phyloP scores from a whole-genome alignment of 257 asterid species.

The Scutellaria minor region DNA sequence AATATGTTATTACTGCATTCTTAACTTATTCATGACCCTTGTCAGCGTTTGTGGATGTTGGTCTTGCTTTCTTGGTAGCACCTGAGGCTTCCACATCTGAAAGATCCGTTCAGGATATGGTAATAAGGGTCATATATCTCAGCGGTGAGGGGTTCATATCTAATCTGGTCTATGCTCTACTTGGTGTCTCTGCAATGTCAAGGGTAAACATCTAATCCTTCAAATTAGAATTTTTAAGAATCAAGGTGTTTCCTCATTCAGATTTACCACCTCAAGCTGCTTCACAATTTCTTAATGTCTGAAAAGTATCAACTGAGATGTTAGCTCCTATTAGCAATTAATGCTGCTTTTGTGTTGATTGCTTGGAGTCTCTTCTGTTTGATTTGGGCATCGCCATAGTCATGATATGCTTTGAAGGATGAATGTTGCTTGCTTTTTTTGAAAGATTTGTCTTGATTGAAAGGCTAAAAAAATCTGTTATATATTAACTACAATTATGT shows the following conservation, averaged over 20 bases:
- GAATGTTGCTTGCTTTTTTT: neutral
- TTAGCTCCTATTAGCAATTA: neutral
- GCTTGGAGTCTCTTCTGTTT: neutral
- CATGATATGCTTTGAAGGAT: neutral
- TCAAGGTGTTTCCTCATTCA: constrained; percentile 18
- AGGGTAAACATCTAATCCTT: constrained; percentile 64
- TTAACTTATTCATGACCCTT: constrained; percentile 35
- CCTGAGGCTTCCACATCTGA: constrained; percentile 55
- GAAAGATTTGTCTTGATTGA: constrained; percentile 3
- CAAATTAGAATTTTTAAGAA: constrained; percentile 27
- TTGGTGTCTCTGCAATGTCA: constrained; percentile 93
- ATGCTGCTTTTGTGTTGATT: constrained; percentile 4
- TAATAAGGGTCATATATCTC: constrained; percentile 70
- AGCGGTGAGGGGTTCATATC: constrained; percentile 81
- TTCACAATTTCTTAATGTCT: constrained; percentile 17
- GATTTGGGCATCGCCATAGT: constrained; percentile 9
- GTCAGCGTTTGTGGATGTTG: constrained; percentile 79
- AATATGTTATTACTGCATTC: constrained; percentile 21
- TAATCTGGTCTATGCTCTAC: constrained; percentile 84
- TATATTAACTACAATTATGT: constrained; percentile 11
- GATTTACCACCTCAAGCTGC: constrained; percentile 25
- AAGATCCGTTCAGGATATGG: constrained; percentile 64
- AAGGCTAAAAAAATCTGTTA: neutral
- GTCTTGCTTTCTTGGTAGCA: constrained; percentile 65
- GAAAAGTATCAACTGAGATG: neutral